Percentiles rank a stretch among this genome's conserved stretches.
Evolutionary conservation across 805 yeast genomes (phyloP).

Genomic region (Starmerella apis): DNA sequence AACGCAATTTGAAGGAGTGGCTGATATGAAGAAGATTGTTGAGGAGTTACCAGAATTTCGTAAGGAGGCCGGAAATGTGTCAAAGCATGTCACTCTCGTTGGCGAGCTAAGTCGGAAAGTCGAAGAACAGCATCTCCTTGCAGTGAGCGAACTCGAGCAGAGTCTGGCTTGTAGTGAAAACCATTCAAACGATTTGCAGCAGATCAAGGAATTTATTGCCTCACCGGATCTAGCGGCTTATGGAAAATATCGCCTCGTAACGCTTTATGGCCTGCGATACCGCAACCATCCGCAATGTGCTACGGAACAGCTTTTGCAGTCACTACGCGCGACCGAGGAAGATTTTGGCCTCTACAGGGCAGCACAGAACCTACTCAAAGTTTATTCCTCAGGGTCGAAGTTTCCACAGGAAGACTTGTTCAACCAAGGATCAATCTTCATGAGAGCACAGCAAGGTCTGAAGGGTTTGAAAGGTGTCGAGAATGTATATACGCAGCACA

Average conservation of each 20-base stretch:
- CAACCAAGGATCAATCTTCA: conserved; percentile 32
- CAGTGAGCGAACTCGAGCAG: conserved; percentile 83
- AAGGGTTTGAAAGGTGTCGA: conserved; percentile 37
- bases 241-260: conserved; percentile 59
- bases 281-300: conserved; percentile 44
- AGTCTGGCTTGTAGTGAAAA: conserved; percentile 57
- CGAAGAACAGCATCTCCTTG: conserved; percentile 54
- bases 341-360: conserved; percentile 31
- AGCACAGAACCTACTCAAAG: conserved; percentile 38
- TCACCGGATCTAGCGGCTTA: conserved; percentile 36
- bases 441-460: conserved; percentile 36
- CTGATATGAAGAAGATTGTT: conserved; percentile 82
- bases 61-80: conserved; percentile 73
- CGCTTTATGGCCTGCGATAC: conserved; percentile 64
- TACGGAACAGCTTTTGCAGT: conserved; percentile 33
- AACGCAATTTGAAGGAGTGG: conserved; percentile 61
- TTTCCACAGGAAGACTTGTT: conserved; percentile 39
- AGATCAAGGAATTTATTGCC: conserved; percentile 46
- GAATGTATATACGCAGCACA: conserved; percentile 77
- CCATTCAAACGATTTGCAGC: conserved; percentile 46
- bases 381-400: conserved; percentile 34
- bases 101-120: conserved; percentile 75
- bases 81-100: conserved; percentile 85
- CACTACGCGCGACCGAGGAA: conserved; percentile 27
- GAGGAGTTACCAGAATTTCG: conserved; percentile 92